Base-by-base conservation (phyloP, 2,329 filamentous ascomycete genomes). In the Nigrospora sphaerica region DNA sequence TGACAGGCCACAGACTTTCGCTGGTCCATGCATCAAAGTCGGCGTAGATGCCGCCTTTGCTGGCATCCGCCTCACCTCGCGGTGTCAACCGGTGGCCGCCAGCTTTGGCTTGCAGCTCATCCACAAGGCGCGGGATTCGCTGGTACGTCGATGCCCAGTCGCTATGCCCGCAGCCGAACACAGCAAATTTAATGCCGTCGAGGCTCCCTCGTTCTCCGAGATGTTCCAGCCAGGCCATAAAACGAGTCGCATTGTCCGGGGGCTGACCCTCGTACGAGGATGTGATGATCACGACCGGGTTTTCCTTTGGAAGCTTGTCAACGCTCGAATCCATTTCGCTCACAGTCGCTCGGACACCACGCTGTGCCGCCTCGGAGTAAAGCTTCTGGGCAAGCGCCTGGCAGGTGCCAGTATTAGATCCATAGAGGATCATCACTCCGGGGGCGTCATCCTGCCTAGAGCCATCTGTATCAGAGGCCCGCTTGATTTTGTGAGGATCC, bases 141-240 rank as follows among this genome's bases (percentile, higher is more conserved):
- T 88, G 83, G 63, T 83, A 88, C 0, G 85, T 88, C 32, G 71
- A 63, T 0, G 66, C 61, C 78, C 78, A 81, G 49, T 78, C 68
- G 39, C 56, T 55, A 43, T 67, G 62, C 10, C 78, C 78, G 47
- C 71, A 75, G n/a, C 78, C 77, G 56, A 81, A 81, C 11, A 80
- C 69, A 6, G 76, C 71, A 54, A 73, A 80, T n/a, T 69, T 65
- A 3, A 73, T 65, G 16, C 66, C 70, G n/a, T 69, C 62, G 9
- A 78, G 55, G 16, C 13, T 16, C 12, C 42, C 17, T 18, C 68
- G 64, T 12, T 51, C 47, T 35, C 67, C 59, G 9, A 71, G 60
- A 6, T 54, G 63, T 49, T 73, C 67, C 9, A 82, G 61, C 77
- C 78, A 82, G 28, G 71, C 63, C 35, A 75, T 69, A 51, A 81